Evolutionary conservation across 768 basidiomycete species (phyloP), one percentile per base, ranked within the genome.

Genomic region (Mycena filopes): DNA sequence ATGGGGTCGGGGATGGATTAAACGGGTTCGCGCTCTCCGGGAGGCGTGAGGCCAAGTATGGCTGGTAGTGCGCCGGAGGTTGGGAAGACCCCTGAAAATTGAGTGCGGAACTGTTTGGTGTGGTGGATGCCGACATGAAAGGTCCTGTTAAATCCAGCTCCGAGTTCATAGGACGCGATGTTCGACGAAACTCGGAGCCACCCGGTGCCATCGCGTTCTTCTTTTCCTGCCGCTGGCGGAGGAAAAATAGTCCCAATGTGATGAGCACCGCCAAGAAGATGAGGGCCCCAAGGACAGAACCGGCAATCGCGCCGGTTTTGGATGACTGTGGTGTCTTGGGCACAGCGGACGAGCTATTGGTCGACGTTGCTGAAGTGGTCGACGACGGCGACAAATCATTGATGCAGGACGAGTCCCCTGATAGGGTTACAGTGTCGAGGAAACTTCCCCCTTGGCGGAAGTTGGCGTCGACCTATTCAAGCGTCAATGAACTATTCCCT

Each of bases 241-340:
- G 68, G 77, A 81, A 86, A 73, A 86, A 89, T 11, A 87, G 71
- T 10, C 79, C 83, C 20, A 90, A 75, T 4, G 84, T 82, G 29
- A 86, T 76, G 25, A 84, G 71, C 18, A 82, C 81, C n/a, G 86
- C 83, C 23, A 88, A 70, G 60, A 86, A 87, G 38, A 88, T 66
- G 31, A 89, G 73, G 31, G 76, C 82, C 48, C 88, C 87, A 41
- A 87, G 80, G 12, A 84, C 85, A 26, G 83, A 82, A 26, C 83
- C 86, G 10, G 82, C 82, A 49, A 88, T 83, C 47, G 82, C 83
- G 29, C 81, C 83, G 8, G 80, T 79, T 8, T 84, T 78, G 21
- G 80, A 69, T 41, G 47, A 41, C 10, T 75, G 71, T 26, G 65
- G 57, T 4, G 66, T 51, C 20, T 23, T 5, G 2, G 55, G 26